phyloP scores from a whole-genome alignment of 1,139 yeast genomes.

The Spencermartinsiella ligniputridi region DNA sequence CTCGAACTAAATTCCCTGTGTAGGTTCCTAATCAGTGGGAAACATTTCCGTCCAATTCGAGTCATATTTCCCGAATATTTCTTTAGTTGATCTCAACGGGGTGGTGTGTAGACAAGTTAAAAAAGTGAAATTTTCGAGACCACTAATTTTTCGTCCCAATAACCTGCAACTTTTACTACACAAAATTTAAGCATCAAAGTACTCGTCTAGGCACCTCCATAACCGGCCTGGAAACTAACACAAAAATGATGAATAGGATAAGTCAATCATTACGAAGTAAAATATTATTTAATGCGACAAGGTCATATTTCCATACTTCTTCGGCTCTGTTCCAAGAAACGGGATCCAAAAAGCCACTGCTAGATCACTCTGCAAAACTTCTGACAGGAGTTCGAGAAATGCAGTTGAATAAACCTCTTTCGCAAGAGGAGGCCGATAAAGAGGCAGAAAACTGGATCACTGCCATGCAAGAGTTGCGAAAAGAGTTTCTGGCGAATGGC shows the following conservation, averaged over 20 bases:
- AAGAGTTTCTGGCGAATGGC: slow-evolving; percentile 39
- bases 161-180: background rate
- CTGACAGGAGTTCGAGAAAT: slow-evolving; percentile 19
- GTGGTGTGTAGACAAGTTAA: too few relatives aligned
- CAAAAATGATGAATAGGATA: too few relatives aligned
- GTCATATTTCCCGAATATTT: too few relatives aligned
- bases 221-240: too few relatives aligned
- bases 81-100: too few relatives aligned
- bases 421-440: slow-evolving; percentile 37
- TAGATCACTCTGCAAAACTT: slow-evolving; percentile 18
- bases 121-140: background rate
- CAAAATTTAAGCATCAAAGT: too few relatives aligned
- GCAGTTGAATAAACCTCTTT: slow-evolving; percentile 11
- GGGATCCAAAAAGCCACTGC: background rate
- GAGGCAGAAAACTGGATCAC: slow-evolving; percentile 65
- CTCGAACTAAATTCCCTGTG: background rate
- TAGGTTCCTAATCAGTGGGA: too few relatives aligned
- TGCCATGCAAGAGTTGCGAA: slow-evolving; percentile 54
- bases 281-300: background rate
- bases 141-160: slow-evolving; percentile 1
- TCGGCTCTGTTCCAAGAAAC: background rate
- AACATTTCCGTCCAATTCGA: too few relatives aligned
- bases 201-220: too few relatives aligned
- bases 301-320: background rate
- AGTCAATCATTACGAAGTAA: too few relatives aligned